A percentile compares a stretch with the other conserved stretches of the same genome.
phyloP scores from a whole-genome alignment of 192 early-diverging fungal genomes.

The Dissophora globulifera region DNA sequence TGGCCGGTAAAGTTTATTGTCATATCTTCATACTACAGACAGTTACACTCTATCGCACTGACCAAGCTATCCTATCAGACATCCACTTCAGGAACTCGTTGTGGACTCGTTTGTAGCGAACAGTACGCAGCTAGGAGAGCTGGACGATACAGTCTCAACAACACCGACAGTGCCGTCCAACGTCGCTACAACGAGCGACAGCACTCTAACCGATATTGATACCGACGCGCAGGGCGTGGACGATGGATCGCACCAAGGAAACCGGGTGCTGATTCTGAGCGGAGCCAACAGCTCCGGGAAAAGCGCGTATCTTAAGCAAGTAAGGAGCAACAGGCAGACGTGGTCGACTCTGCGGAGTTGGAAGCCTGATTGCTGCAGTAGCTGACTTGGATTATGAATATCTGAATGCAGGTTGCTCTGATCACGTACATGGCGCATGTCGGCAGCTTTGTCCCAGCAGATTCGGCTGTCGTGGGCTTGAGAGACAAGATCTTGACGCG shows the following conservation, averaged over 20 bases:
- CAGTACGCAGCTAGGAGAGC: constrained; percentile 63
- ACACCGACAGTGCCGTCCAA: not conserved
- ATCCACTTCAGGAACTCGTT: constrained; percentile 70
- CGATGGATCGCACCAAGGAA: no score
- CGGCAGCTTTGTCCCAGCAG: constrained; percentile 90
- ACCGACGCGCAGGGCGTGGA: not conserved
- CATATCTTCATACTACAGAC: no score
- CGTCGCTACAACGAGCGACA: not conserved
- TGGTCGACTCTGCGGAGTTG: no score
- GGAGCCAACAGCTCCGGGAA: constrained; percentile 91
- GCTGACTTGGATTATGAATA: not conserved
- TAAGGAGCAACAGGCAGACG: not conserved
- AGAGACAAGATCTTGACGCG: constrained; percentile 84
- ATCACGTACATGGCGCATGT: constrained; percentile 91
- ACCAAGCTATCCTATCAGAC: no score
- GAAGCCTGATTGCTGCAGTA: no score
- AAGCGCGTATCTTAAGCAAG: constrained; percentile 79
- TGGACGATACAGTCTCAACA: not conserved
- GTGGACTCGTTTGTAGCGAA: constrained; percentile 79
- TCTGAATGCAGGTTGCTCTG: constrained; percentile 72
- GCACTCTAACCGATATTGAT: not conserved
- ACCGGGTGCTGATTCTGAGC: constrained; percentile 72
- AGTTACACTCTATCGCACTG: no score
- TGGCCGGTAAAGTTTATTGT: no score
- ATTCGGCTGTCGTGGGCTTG: constrained; percentile 73